Evolutionary conservation across 805 yeast genomes (phyloP).

Genomic region (Candida adriatica): DNA sequence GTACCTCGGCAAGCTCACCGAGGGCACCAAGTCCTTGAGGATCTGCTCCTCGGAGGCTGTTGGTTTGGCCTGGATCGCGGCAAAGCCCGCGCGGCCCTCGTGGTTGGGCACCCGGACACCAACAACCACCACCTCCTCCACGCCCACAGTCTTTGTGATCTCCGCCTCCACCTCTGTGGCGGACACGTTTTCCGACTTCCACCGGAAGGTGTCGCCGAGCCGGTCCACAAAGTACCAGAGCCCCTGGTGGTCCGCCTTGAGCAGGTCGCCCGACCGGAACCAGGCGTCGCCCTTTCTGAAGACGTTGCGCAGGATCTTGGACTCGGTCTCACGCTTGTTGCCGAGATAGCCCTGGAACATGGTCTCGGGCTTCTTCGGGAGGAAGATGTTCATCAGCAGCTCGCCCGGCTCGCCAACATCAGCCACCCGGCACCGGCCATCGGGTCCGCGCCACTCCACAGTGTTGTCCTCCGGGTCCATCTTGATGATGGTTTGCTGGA

Average conservation of each 20-base stretch:
- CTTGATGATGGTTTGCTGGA: conserved; percentile 54
- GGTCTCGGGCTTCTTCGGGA: conserved; percentile 55
- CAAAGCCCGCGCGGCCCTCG: conserved; percentile 94
- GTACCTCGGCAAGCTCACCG: conserved; percentile 62
- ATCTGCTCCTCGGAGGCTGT: conserved; percentile 21
- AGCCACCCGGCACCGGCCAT: conserved; percentile 55
- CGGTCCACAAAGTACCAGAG: conserved; percentile 82
- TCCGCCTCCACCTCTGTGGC: conserved; percentile 90
- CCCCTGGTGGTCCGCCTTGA: conserved; percentile 61
- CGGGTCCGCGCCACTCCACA: conserved; percentile 60
- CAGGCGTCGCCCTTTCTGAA: conserved; percentile 85
- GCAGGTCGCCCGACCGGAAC: conserved; percentile 82
- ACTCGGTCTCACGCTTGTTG: conserved; percentile 68
- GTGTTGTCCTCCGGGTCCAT: conserved; percentile 79
- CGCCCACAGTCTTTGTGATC: conserved; percentile 31
- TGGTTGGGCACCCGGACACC: conserved; percentile 80
- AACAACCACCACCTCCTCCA: conserved; percentile 75
- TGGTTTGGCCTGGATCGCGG: conserved; percentile 51
- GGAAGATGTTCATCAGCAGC: conserved; percentile 66
- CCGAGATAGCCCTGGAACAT: conserved; percentile 89
- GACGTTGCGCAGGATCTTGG: conserved; percentile 68
- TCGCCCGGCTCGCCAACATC: conserved; percentile 73
- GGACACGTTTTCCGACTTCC: conserved; percentile 95
- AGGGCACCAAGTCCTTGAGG: conserved; percentile 32
- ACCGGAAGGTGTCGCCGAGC: conserved; percentile 90